Evolutionary conservation across 2,329 filamentous ascomycete genomes (phyloP).

Genomic region (Tolypocladium tropicale): DNA sequence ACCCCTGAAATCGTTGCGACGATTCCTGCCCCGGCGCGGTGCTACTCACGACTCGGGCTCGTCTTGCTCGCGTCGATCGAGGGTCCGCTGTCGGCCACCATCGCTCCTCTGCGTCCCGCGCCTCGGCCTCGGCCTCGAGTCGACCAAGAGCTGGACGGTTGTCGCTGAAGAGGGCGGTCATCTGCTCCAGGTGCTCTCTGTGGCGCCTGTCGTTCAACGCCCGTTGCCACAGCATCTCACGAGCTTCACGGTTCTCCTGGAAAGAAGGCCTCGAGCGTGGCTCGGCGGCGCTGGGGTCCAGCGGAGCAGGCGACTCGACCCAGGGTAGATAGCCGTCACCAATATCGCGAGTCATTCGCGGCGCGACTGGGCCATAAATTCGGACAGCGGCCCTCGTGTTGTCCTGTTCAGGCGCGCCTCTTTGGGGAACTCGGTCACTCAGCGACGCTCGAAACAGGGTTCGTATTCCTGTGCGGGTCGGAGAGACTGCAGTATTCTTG

Average conservation of each 20-base stretch:
- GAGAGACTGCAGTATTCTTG: conserved; percentile 18
- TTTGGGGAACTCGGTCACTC: background rate
- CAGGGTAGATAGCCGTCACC: conserved; percentile 11
- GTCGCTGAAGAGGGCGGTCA: background rate
- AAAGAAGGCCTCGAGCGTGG: background rate
- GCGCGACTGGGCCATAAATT: conserved; percentile 15
- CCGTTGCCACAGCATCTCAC: background rate
- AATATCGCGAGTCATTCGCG: conserved; percentile 8
- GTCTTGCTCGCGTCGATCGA: background rate
- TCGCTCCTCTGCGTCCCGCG: background rate
- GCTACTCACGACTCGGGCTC: conserved; percentile 1
- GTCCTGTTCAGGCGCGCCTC: conserved; percentile 15
- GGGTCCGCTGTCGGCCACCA: background rate
- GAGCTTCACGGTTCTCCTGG: conserved; percentile 4
- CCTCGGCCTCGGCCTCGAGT: background rate
- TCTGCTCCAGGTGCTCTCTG: background rate
- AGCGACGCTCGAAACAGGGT: conserved; percentile 16
- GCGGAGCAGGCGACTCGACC: conserved; percentile 7
- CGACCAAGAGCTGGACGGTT: background rate
- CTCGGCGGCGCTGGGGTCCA: conserved; percentile 1
- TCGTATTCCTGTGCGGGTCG: conserved; percentile 30
- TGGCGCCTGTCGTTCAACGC: background rate
- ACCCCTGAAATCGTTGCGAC: background rate
- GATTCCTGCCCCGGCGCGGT: background rate
- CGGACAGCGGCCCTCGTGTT: conserved; percentile 13